Conservation (phyloP, 345 rosid species). For the Eucalyptus polybractea region DNA sequence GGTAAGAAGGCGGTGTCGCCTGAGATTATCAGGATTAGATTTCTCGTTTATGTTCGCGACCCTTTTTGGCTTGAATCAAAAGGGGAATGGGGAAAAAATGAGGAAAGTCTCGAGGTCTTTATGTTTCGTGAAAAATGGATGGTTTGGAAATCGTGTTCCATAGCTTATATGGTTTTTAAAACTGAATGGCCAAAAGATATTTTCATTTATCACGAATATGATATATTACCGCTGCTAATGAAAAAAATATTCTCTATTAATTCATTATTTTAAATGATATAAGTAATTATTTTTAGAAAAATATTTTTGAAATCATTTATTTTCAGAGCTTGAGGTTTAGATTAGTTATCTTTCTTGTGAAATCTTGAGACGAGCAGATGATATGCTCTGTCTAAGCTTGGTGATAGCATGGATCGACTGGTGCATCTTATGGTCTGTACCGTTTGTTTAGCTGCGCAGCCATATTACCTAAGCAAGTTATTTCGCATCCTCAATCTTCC, state of each 20-base stretch:
- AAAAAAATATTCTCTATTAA: too few species aligned
- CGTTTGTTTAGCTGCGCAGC: neutral
- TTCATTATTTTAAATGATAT: too few species aligned
- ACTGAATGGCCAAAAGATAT: too few species aligned
- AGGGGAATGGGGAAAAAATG: neutral
- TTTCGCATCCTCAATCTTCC: neutral
- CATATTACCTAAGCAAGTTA: neutral
- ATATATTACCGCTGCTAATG: too few species aligned
- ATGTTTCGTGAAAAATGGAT: too few species aligned
- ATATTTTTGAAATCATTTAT: too few species aligned
- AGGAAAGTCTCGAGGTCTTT: neutral
- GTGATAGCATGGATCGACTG: neutral
- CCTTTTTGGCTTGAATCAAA: neutral
- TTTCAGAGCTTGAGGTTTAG: too few species aligned
- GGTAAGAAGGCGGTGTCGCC: conserved; percentile 3
- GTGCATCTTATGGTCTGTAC: neutral
- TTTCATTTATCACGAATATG: too few species aligned
- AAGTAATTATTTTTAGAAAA: too few species aligned
- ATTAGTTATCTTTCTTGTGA: neutral
- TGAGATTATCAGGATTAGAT: neutral
- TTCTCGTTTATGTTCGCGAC: neutral
- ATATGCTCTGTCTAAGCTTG: neutral
- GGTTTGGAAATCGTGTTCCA: too few species aligned
- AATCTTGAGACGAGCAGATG: neutral
- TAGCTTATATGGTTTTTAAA: too few species aligned